Percentiles rank a stretch among this genome's conserved stretches.
These are phyloP conservation scores for Pyrenophora seminiperda DNA, from an alignment of 2,329 filamentous ascomycete species.

Conservation along the genomic window DNA sequence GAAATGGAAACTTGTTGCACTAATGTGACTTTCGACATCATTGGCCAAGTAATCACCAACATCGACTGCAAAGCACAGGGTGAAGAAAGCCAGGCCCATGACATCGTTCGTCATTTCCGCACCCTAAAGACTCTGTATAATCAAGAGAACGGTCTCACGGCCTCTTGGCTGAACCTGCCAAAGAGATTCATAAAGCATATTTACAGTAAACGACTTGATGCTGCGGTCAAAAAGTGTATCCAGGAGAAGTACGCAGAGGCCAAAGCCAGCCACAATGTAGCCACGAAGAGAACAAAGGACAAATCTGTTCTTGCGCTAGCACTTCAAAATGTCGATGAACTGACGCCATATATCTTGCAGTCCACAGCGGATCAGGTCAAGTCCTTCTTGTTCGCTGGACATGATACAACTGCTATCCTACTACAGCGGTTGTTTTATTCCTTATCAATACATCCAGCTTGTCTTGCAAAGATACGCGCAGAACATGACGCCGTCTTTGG, in stretches of 20 bases:
- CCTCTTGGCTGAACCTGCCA: constrained; percentile 30
- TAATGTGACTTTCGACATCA: constrained; percentile 45
- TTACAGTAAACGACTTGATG: constrained; percentile 31
- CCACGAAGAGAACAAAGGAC: constrained; percentile 27
- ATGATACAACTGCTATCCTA: constrained; percentile 52
- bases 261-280: constrained; percentile 22
- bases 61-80: constrained; percentile 39
- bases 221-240: constrained; percentile 35
- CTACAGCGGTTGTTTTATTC: constrained; percentile 42
- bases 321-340: constrained; percentile 32
- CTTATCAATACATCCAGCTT: constrained; percentile 38
- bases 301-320: constrained; percentile 45
- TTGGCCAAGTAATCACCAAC: constrained; percentile 40
- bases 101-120: constrained; percentile 35
- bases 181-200: constrained; percentile 24
- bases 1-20: constrained; percentile 40
- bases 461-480: constrained; percentile 43
- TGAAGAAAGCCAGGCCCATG: constrained; percentile 21
- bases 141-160: constrained; percentile 27
- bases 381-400: constrained; percentile 55
- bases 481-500: constrained; percentile 63
- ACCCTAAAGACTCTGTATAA: constrained; percentile 27
- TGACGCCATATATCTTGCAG: constrained; percentile 46
- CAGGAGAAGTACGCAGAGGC: constrained; percentile 33
- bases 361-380: constrained; percentile 50